Evolutionary conservation across 75 land plant species (phyloP), one percentile per base, ranked within the genome.

Genomic region (Ceratopteris richardii): DNA sequence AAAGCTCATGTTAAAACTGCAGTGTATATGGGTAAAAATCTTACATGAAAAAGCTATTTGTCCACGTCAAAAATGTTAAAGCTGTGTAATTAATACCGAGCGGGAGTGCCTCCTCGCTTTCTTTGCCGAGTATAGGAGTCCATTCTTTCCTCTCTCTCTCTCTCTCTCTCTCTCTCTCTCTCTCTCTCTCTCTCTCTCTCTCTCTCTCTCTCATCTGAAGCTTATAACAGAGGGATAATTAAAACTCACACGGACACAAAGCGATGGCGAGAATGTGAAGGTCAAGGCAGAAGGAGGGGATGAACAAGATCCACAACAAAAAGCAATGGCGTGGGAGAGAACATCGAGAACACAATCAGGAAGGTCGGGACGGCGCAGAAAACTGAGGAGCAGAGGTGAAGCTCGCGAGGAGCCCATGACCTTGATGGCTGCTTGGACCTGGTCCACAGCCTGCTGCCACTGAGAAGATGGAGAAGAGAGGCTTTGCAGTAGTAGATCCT

Each of bases 231-330:
- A 54, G n/a, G n/a, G n/a, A n/a, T n/a, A n/a, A n/a, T n/a, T n/a
- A n/a, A 22, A 14, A 22, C 27, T n/a, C 23, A 22, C 27, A 16
- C 3, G 10, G 56, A 61, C 19, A 7, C 25, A 29, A 18, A 66
- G 48, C 25, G 21, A 27, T 9, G 68, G 68, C 4, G 65, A 61
- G 39, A 66, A 66, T 16, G 19, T 30, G 39, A 66, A 66, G 56
- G 51, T 44, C 30, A 39, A 30, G 24, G 39, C 22, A 10, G 31
- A 0, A 4, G 68, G 64, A 29, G 68, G 51, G 12, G 64, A 23
- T 9, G 64, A 65, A 20, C 68, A 59, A 1, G 66, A 30, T 20
- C 68, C 68, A n/a, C 50, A 61, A 43, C 68, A 66, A 21, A 44
- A 22, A 20, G 68, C 44, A 14, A 66, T 60, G 39, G 68, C 19